Evolutionary conservation across 1,284 basidiomycete species (phyloP), one percentile per base, ranked within the genome.

Genomic region (Irpex rosettiformis): DNA sequence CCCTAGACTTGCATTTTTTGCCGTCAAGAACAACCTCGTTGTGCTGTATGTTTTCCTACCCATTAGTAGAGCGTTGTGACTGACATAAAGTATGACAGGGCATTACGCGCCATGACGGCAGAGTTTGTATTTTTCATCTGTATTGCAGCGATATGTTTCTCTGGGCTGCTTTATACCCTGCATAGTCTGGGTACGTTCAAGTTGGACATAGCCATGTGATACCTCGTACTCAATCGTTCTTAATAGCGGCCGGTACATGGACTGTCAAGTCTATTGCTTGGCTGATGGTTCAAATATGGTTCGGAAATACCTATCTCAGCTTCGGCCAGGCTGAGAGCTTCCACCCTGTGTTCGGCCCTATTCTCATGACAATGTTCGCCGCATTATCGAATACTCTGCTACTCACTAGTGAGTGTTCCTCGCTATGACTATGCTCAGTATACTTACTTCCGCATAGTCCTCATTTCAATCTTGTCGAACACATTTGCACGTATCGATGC

Each of bases 51-150:
- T 33, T 25, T 48, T 42, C 55, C 7, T 43, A 25, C 30, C 21
- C 10, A 7, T 21, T 52, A 30, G 52, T 37, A 48, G 22, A 3
- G 3, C 11, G 42, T 27, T 28, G 7, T 30, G 24, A 59, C 56
- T 66, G 27, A 68, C 56, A 10, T 2, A 21, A 28, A n/a, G 10
- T 13, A 48, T 52, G 21, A 3, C 56, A 93, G 91, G 61, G 89
- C 83, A 28, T 77, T 91, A 59, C 86, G 83, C 10, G 89, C 82
- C 4, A 91, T 90, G 88, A 83, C 87, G 30, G 76, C 83, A 0
- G 88, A 93, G 58, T 95, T 94, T 69, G 72, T 92, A 2, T 86
- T 92, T 69, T 96, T 96, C 76, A 92, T 95, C 67, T 79, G 81
- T 13, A 86, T 95, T 43, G 91, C 91, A 6, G 81, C 80, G 1